phyloP scores from a whole-genome alignment of 345 rosid genomes.

The Camelina laxa region DNA sequence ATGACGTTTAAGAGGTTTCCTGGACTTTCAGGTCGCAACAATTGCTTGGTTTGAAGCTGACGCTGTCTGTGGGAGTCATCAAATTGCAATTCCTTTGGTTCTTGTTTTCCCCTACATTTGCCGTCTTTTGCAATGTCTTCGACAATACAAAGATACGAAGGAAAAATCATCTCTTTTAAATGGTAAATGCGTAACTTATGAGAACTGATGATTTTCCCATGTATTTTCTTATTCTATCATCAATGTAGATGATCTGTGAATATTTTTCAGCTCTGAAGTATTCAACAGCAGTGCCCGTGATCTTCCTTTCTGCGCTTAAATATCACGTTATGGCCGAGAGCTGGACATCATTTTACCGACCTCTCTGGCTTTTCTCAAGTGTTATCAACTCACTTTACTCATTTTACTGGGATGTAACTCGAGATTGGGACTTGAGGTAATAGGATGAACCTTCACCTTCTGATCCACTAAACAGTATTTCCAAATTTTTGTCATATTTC shows the following conservation, averaged over 20 bases:
- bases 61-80: conserved; percentile 96
- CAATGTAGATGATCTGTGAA: conserved; percentile 25
- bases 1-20: conserved; percentile 28
- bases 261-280: conserved; percentile 83
- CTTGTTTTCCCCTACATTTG: conserved; percentile 90
- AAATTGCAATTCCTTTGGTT: conserved; percentile 82
- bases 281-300: conserved; percentile 96
- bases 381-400: conserved; percentile 91
- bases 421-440: conserved; percentile 99
- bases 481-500: neutral
- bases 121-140: conserved; percentile 89
- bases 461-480: neutral
- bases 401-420: conserved; percentile 95
- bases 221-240: neutral
- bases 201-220: conserved; percentile 7
- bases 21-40: conserved; percentile 79
- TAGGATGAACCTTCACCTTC: neutral
- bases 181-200: conserved; percentile 50
- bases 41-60: conserved; percentile 99
- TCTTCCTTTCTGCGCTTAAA: conserved; percentile 93
- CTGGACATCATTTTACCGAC: conserved; percentile 82
- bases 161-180: conserved; percentile 83
- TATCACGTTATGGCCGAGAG: conserved; percentile 79
- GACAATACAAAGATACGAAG: conserved; percentile 88
- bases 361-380: conserved; percentile 94